Conservation (phyloP, 2,329 filamentous ascomycete species). For the Arthrobotrys entomopaga region DNA sequence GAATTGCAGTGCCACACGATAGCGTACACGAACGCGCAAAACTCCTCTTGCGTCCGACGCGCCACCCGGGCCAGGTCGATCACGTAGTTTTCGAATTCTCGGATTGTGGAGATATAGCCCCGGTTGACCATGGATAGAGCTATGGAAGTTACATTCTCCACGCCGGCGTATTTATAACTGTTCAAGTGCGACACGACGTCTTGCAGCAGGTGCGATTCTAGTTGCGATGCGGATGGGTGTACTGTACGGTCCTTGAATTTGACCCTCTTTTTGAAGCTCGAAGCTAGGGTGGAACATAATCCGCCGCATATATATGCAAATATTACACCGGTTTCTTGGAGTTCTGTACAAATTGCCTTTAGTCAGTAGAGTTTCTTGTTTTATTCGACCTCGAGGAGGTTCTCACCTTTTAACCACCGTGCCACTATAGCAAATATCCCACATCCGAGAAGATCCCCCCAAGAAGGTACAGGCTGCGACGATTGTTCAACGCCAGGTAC, state of each 20-base stretch:
- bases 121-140: slow-evolving; percentile 39
- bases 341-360: slow-evolving; percentile 13
- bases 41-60: slow-evolving; percentile 40
- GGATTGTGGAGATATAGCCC: slow-evolving; percentile 46
- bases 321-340: slow-evolving; percentile 50
- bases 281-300: slow-evolving; percentile 36
- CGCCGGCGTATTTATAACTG: slow-evolving; percentile 30
- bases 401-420: slow-evolving; percentile 51
- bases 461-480: slow-evolving; percentile 13
- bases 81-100: slow-evolving; percentile 49
- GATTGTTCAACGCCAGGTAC: background rate
- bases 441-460: slow-evolving; percentile 46
- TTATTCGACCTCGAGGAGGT: background rate
- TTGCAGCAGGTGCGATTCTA: slow-evolving; percentile 34
- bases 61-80: slow-evolving; percentile 37
- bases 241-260: slow-evolving; percentile 40
- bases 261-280: slow-evolving; percentile 49
- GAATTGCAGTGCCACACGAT: slow-evolving; percentile 54
- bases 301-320: slow-evolving; percentile 51
- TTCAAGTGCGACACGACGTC: slow-evolving; percentile 41
- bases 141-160: slow-evolving; percentile 31
- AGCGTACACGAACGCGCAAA: slow-evolving; percentile 44
- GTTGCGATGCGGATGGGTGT: slow-evolving; percentile 10
- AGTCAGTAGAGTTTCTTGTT: slow-evolving; percentile 21
- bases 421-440: slow-evolving; percentile 46